Evolutionary conservation across 768 basidiomycete genomes (phyloP).

Genomic region (Mrakia frigida): DNA sequence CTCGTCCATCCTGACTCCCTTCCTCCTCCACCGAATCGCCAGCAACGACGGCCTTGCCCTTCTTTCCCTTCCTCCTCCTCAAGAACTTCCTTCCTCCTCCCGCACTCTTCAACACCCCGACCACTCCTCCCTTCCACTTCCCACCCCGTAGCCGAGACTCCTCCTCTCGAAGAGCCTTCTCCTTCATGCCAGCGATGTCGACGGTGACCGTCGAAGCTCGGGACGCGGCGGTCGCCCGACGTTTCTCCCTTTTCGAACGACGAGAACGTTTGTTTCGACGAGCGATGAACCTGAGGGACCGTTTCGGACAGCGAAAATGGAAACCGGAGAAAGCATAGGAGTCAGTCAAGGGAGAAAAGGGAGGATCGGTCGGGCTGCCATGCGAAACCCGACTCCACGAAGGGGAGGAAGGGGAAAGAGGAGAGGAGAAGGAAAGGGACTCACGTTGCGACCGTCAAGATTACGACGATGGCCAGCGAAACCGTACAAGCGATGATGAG

Average conservation of each 20-base stretch:
- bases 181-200: not conserved
- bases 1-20: not conserved
- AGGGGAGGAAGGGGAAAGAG: not conserved
- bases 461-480: slow-evolving; percentile 1
- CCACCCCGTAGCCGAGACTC: not conserved
- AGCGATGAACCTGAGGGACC: slow-evolving; percentile 5
- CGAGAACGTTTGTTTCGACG: slow-evolving; percentile 1
- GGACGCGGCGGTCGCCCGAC: not conserved
- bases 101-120: not conserved
- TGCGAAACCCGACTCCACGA: not conserved
- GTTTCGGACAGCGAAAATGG: not conserved
- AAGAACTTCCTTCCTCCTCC: not conserved
- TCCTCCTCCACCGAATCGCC: not conserved
- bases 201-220: not conserved
- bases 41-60: not conserved
- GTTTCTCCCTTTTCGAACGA: not conserved
- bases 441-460: slow-evolving; percentile 3
- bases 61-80: not conserved
- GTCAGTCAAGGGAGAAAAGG: not conserved
- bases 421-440: not conserved
- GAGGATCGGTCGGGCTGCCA: not conserved
- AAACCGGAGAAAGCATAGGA: not conserved
- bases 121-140: slow-evolving; percentile 7
- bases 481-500: slow-evolving; percentile 14
- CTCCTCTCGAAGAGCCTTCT: not conserved